These are phyloP conservation scores for Sporothrix curviconia DNA, from an alignment of 2,329 filamentous ascomycete species.

Conservation along the genomic window DNA sequence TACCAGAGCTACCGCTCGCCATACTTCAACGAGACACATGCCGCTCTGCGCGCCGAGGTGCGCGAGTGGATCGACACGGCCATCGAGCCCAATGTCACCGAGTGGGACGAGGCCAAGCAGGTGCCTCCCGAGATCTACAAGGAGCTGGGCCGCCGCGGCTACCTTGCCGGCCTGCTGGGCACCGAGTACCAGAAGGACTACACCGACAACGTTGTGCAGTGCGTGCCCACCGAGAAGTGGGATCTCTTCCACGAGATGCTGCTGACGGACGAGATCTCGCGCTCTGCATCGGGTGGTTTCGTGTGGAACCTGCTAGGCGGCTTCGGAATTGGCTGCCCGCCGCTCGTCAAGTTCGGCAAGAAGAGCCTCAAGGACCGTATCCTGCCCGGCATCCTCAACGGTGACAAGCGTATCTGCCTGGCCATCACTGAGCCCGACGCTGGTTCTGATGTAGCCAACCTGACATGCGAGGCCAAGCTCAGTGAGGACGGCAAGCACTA, in stretches of 20 bases:
- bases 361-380: slow-evolving; percentile 80
- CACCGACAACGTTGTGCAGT: slow-evolving; percentile 63
- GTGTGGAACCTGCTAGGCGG: slow-evolving; percentile 97
- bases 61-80: slow-evolving; percentile 86
- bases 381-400: slow-evolving; percentile 76
- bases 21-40: slow-evolving; percentile 93
- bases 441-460: slow-evolving; percentile 88
- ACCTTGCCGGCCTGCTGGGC: slow-evolving; percentile 86
- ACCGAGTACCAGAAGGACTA: slow-evolving; percentile 74
- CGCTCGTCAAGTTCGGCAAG: slow-evolving; percentile 85
- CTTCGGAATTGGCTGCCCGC: slow-evolving; percentile 92
- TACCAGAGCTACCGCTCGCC: slow-evolving; percentile 94
- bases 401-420: slow-evolving; percentile 95
- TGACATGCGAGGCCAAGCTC: slow-evolving; percentile 93
- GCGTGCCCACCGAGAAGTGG: slow-evolving; percentile 82
- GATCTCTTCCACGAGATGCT: slow-evolving; percentile 98
- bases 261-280: slow-evolving; percentile 87
- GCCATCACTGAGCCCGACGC: slow-evolving; percentile 97
- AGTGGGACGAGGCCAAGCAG: slow-evolving; percentile 94
- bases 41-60: slow-evolving; percentile 80
- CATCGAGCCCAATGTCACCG: slow-evolving; percentile 83
- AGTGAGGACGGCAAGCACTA: slow-evolving; percentile 96
- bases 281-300: slow-evolving; percentile 80
- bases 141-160: slow-evolving; percentile 87
- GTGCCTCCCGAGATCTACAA: slow-evolving; percentile 89